Base-by-base conservation (phyloP, 1,139 yeast genomes). In the Kodamaea plutei region DNA sequence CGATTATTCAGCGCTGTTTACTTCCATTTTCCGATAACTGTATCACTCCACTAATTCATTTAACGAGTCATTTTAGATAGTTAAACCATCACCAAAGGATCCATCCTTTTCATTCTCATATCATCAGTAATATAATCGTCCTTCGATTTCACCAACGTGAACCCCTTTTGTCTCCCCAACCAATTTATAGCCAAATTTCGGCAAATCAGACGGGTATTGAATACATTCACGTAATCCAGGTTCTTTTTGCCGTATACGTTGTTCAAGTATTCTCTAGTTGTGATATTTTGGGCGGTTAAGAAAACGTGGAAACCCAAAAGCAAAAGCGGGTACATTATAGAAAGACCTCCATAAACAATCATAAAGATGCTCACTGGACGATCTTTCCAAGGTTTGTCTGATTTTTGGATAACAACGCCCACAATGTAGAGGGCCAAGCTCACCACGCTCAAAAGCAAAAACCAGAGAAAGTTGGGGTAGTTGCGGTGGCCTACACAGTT, bases 261-360 rank as follows among this genome's bases (percentile, higher is more conserved):
- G 51, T 64, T 68, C 30, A 82, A 56, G 43, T 70, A 81, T 41
- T 82, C 91, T 41, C 88, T 61, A 4, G 94, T 83, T 11, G 89
- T 79, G 41, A 81, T 65, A 36, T 79, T 80, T n/a, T 73, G 65
- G 1, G 72, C 48, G 0, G 78, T 70, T 29, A 83, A 54, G 32
- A 61, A 69, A 1, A 74, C 23, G 47, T 84, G 94, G 41, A 71
- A 71, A 0, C 55, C 30, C 10, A 80, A 47, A 11, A 84, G 53
- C 22, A 76, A 42, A 1, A 64, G 32, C 2, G 93, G 89, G 45
- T 82, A 83, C 5, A 67, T 37, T 6, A 72, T 24, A 1, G 64
- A 59, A 2, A 78, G 19, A 2, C 63, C 48, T 0, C 71, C 63
- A 37, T 68, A 71, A 3, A 81, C 54, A 6, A 64, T 61, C 17